Percentiles rank a stretch among this genome's conserved stretches.
Evolutionary conservation across 371 early-diverging fungal species (phyloP).

Genomic region (Mucor lusitanicus): DNA sequence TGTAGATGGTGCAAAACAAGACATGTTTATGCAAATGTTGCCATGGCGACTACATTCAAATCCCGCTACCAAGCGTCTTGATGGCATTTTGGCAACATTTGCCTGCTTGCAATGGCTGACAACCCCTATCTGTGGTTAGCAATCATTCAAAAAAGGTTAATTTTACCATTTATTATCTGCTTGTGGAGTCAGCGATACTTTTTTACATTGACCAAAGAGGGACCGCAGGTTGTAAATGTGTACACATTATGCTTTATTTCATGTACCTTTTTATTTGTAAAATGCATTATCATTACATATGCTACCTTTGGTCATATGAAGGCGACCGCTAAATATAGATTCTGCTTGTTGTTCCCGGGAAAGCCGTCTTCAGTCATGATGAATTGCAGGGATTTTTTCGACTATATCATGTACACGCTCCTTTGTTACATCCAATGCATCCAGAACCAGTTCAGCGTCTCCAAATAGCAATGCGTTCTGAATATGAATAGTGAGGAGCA

Average conservation of each 20-base stretch:
- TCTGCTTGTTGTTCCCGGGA: background rate
- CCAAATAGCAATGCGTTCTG: background rate
- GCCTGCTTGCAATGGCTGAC: background rate
- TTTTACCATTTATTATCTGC: background rate
- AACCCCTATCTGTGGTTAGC: background rate
- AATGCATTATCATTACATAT: background rate
- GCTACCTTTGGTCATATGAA: background rate
- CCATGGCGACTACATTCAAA: background rate
- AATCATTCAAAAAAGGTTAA: background rate
- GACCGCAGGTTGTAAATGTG: background rate
- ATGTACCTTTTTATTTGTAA: background rate
- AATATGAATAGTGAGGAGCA: background rate
- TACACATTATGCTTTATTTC: background rate
- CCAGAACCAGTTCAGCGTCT: background rate
- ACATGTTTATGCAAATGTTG: background rate
- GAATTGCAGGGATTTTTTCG: slow-evolving; percentile 10
- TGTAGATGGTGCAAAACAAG: background rate
- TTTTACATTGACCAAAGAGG: background rate
- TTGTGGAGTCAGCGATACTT: background rate
- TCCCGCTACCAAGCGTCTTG: background rate
- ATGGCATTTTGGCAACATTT: background rate
- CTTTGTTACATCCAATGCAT: slow-evolving; percentile 1
- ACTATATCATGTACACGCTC: slow-evolving; percentile 6
- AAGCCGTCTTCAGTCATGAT: background rate
- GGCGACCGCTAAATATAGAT: background rate